Base-by-base conservation (phyloP, 192 early-diverging fungal species). In the Linnemannia schmuckeri region DNA sequence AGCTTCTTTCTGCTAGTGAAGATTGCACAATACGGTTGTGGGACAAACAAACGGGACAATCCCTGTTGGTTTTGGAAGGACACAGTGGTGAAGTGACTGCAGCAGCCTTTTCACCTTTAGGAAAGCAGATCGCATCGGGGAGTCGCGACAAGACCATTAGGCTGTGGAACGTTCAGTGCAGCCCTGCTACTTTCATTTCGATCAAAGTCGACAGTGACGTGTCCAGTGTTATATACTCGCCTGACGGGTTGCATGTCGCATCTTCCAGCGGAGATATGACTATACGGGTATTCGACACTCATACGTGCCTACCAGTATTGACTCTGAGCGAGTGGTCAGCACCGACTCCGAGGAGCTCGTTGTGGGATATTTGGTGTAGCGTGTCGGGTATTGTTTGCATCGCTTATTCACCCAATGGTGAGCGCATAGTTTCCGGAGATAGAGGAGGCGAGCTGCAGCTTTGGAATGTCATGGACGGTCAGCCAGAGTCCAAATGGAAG, bases 1-100 rank as follows among this genome's bases (percentile, higher is more conserved):
- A 69, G 22, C 66, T 77, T 49, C 63, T 44, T 20, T 77, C 76
- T 9, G 66, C 38, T 0, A 69, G 66, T 47, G 4, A 33, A 0
- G 66, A 77, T 66, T 33, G 13, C 3, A 69, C 76, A 69, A 30
- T 77, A 41, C 66, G 76, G 0, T 20, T 77, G 10, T 77, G 76
- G 66, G 66, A 77, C 42, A 1, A 10, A 10, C 6, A 12, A 10
- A 12, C 1, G 4, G 46, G 46, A 1, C 12, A 1, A 10, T 12
- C 7, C 46, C 1, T 1, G 1, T 47, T 47, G 4, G 46, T 47
- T 47, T 12, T 47, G 46, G 46, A 47, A 12, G 46, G 46, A 47
- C 46, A 47, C 10, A 47, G 46, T 47, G 46, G 6, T 47, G 12
- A 12, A 1, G 46, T 55, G 20, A 55, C 52, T 4, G 20, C 52